Percentiles rank a stretch among this genome's conserved stretches.
Conservation (phyloP, 192 early-diverging fungal species). For the Backusella macrospora region DNA sequence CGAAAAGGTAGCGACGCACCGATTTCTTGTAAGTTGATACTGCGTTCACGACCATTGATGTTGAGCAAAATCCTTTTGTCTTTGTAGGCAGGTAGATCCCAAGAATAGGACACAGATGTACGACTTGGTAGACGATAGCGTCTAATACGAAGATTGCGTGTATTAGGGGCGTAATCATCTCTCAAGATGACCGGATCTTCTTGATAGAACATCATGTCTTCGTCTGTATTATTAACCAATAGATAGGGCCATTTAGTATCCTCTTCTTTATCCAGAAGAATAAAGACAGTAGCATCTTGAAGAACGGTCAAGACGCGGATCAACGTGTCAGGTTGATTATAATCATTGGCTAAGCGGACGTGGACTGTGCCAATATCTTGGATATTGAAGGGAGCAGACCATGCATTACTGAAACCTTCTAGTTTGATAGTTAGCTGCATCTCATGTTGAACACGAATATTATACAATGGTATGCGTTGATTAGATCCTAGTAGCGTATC, state of each 20-base stretch:
- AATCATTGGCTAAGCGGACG: conserved; percentile 73
- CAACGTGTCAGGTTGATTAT: conserved; percentile 60
- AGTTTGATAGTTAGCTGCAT: conserved; percentile 70
- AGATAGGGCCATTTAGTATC: conserved; percentile 84
- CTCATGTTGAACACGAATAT: conserved; percentile 63
- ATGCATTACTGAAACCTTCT: conserved; percentile 65
- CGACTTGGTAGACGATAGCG: conserved; percentile 45
- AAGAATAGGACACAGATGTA: conserved; percentile 77
- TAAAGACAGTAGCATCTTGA: conserved; percentile 90
- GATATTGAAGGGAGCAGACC: conserved; percentile 87
- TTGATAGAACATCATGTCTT: conserved; percentile 82
- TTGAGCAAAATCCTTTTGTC: conserved; percentile 76
- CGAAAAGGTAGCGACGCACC: conserved; percentile 85
- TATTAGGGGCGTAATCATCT: conserved; percentile 27
- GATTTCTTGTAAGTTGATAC: conserved; percentile 88
- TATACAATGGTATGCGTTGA: conserved; percentile 67
- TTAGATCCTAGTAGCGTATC: conserved; percentile 52
- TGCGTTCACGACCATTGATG: conserved; percentile 74
- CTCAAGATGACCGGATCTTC: conserved; percentile 44
- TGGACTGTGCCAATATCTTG: conserved; percentile 85
- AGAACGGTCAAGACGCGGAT: conserved; percentile 83
- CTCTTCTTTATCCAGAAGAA: conserved; percentile 76
- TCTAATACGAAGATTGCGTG: conserved; percentile 3
- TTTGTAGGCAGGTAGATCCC: conserved; percentile 83
- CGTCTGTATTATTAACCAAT: conserved; percentile 76